Evolutionary conservation across 164 flowering plant genomes (phyloP).

Genomic region (Annona cherimola): DNA sequence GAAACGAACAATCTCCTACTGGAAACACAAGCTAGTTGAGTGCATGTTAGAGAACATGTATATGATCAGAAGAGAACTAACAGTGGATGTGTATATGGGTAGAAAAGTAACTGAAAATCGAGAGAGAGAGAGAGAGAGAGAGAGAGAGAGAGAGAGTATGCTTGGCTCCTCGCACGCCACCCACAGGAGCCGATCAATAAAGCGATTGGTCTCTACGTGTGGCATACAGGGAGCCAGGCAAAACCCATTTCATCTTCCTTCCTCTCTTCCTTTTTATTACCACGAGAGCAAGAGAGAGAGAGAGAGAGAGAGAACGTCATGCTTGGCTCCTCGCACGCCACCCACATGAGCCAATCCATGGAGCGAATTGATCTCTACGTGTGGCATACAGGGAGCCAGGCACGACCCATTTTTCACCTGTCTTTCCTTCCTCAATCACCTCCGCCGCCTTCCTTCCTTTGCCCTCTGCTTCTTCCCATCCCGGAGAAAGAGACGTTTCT

Average conservation of each 20-base stretch:
- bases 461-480: not conserved
- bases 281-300: conserved; percentile 9
- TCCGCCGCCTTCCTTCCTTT: not conserved
- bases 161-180: conserved; percentile 53
- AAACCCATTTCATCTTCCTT: conserved; percentile 23
- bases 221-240: conserved; percentile 59
- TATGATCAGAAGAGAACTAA: no score
- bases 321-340: conserved; percentile 54
- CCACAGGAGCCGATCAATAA: conserved; percentile 24
- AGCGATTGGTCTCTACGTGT: conserved; percentile 25
- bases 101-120: not conserved
- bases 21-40: no score
- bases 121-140: conserved; percentile 14
- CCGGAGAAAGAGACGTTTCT: no score
- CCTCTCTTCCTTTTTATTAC: not conserved
- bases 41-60: no score
- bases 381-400: conserved; percentile 58
- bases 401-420: conserved; percentile 22
- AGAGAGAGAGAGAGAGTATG: conserved; percentile 28
- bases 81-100: no score
- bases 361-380: conserved; percentile 23
- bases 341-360: conserved; percentile 26
- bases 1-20: no score
- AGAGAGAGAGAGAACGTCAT: conserved; percentile 25
- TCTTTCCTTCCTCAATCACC: not conserved